phyloP scores from a whole-genome alignment of 1,139 yeast species.

The Kurtzmaniella quercitrusa region DNA sequence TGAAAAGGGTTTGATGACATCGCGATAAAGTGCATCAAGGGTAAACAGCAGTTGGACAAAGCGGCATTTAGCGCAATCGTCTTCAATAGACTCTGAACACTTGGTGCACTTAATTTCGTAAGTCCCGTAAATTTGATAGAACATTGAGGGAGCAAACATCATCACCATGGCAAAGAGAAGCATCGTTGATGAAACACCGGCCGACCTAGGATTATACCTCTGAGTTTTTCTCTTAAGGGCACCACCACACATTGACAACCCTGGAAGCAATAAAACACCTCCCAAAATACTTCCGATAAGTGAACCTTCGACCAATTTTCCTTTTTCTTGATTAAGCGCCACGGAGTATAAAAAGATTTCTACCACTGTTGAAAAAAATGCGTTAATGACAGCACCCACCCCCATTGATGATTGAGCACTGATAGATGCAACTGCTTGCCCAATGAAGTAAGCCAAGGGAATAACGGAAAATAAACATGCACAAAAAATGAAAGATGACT shows the following conservation, averaged over 20 bases:
- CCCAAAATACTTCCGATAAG: slow-evolving; percentile 93
- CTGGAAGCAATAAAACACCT: slow-evolving; percentile 88
- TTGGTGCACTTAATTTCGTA: slow-evolving; percentile 70
- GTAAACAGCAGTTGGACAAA: slow-evolving; percentile 72
- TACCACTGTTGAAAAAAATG: slow-evolving; percentile 93
- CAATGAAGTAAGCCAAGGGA: slow-evolving; percentile 94
- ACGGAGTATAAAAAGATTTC: slow-evolving; percentile 91
- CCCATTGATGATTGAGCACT: slow-evolving; percentile 99
- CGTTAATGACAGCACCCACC: slow-evolving; percentile 97
- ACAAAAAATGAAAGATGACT: slow-evolving; percentile 61
- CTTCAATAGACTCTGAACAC: slow-evolving; percentile 24
- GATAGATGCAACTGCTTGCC: slow-evolving; percentile 98
- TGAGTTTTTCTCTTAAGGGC: slow-evolving; percentile 90
- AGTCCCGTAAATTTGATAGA: slow-evolving; percentile 87
- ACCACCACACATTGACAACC: slow-evolving; percentile 96
- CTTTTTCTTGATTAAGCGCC: slow-evolving; percentile 82
- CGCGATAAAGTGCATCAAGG: slow-evolving; percentile 59
- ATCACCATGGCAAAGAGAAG: slow-evolving; percentile 84
- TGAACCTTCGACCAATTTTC: slow-evolving; percentile 93
- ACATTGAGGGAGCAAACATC: slow-evolving; percentile 89
- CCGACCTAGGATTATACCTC: slow-evolving; percentile 90
- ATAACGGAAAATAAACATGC: slow-evolving; percentile 80
- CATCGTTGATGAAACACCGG: slow-evolving; percentile 97
- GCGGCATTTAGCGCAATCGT: slow-evolving; percentile 67
- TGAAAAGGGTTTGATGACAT: slow-evolving; percentile 76